Conservation (phyloP, 108 stramenopile genomes). For the Tribonema minus region DNA sequence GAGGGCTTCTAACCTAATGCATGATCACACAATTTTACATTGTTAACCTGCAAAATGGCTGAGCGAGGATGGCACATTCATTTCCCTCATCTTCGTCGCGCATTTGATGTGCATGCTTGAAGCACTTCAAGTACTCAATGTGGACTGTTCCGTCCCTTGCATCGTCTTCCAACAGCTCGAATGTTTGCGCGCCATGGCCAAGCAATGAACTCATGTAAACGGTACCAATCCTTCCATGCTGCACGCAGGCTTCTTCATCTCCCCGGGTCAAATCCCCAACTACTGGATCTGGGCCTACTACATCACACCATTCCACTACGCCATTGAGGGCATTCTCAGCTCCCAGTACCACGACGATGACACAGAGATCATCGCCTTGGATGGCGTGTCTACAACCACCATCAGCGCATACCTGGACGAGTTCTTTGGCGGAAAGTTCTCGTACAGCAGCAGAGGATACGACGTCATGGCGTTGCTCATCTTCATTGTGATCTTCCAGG, state of each 20-base stretch:
- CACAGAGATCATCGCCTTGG: not conserved
- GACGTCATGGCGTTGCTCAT: conserved; percentile 13
- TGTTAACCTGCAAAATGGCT: too few relatives aligned
- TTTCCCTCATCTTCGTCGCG: not conserved
- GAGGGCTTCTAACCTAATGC: too few relatives aligned
- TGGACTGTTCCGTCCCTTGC: not conserved
- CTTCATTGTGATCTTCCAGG: not conserved
- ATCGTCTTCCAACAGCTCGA: not conserved
- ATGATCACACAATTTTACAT: too few relatives aligned
- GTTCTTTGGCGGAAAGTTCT: conserved; percentile 33
- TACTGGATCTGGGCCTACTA: conserved; percentile 38
- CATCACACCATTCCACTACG: conserved; percentile 43
- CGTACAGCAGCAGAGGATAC: conserved; percentile 12
- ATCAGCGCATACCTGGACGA: conserved; percentile 1
- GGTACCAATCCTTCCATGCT: not conserved
- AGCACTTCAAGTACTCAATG: not conserved
- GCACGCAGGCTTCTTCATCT: too few relatives aligned
- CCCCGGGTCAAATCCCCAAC: not conserved
- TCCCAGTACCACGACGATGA: conserved; percentile 42
- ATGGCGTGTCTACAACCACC: not conserved
- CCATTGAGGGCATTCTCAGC: conserved; percentile 21
- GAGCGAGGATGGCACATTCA: too few relatives aligned
- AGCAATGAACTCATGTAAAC: not conserved
- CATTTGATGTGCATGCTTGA: not conserved
- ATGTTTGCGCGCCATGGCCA: not conserved